Percentiles rank a stretch among this genome's conserved stretches.
Conservation (phyloP, 805 yeast genomes). For the Pichia nanzhaoensis region DNA sequence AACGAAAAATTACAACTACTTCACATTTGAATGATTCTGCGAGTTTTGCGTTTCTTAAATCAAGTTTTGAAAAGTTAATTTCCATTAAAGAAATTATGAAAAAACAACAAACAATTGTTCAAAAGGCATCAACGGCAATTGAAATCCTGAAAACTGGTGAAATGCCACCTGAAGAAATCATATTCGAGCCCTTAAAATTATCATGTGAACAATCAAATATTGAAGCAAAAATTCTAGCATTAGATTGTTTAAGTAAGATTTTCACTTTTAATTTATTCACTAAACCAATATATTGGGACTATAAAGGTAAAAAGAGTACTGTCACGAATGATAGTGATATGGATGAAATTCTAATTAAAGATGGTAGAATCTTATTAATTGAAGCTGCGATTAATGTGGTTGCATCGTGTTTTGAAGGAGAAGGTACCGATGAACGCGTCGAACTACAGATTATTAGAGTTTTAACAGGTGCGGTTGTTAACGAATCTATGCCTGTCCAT, state of each 20-base stretch:
- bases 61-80: slow-evolving; percentile 28
- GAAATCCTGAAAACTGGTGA: slow-evolving; percentile 35
- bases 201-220: slow-evolving; percentile 64
- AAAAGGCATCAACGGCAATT: slow-evolving; percentile 35
- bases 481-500: slow-evolving; percentile 77
- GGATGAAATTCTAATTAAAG: slow-evolving; percentile 34
- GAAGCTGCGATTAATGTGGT: slow-evolving; percentile 82
- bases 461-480: slow-evolving; percentile 77
- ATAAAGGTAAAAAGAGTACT: slow-evolving; percentile 24
- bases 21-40: slow-evolving; percentile 11
- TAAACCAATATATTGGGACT: slow-evolving; percentile 43
- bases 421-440: slow-evolving; percentile 80
- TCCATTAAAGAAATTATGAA: slow-evolving; percentile 31
- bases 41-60: slow-evolving; percentile 29
- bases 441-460: slow-evolving; percentile 94
- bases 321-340: slow-evolving; percentile 30
- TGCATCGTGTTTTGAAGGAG: slow-evolving; percentile 82
- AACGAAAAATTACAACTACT: slow-evolving; percentile 2
- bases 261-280: slow-evolving; percentile 81
- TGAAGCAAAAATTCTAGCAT: slow-evolving; percentile 63
- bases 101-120: slow-evolving; percentile 38
- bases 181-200: slow-evolving; percentile 72
- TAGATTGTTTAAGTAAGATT: slow-evolving; percentile 81
- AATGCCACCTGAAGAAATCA: slow-evolving; percentile 40
- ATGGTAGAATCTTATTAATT: slow-evolving; percentile 48